phyloP scores from a whole-genome alignment of 176 grass and related monocot species.

The Carex cristatella region DNA sequence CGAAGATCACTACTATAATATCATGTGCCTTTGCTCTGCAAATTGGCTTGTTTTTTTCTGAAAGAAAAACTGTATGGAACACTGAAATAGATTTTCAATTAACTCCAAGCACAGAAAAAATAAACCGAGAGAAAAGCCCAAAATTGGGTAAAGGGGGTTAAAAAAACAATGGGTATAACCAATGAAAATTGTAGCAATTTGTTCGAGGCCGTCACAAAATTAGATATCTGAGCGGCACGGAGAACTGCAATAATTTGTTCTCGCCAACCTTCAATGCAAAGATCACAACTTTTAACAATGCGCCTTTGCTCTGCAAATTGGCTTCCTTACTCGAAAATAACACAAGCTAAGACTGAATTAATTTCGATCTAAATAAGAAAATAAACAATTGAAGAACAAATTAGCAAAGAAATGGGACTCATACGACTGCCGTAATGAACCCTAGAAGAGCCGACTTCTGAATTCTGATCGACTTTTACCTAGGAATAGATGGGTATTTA shows the following conservation, averaged over 20 bases:
- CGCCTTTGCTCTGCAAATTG: constrained; percentile 58
- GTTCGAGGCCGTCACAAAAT: constrained; percentile 65
- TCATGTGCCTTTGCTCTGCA: constrained; percentile 42
- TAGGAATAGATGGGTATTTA: neutral
- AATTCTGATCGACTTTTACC: no score
- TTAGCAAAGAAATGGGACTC: neutral
- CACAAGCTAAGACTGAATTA: neutral
- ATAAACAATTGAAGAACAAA: neutral
- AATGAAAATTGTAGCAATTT: constrained; percentile 42
- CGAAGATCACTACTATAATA: constrained; percentile 39
- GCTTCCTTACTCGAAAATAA: neutral
- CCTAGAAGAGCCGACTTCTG: neutral
- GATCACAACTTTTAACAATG: constrained; percentile 26
- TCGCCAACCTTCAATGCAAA: constrained; percentile 78
- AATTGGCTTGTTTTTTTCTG: constrained; percentile 32
- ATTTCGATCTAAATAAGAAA: neutral
- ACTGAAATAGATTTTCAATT: neutral
- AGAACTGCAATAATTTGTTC: constrained; percentile 40
- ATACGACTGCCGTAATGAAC: neutral
- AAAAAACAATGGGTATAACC: neutral
- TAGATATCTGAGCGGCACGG: constrained; percentile 39
- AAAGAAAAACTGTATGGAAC: neutral
- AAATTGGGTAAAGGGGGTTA: neutral
- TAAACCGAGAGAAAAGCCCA: neutral
- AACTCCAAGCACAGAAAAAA: neutral